Evolutionary conservation across 73 alveolate genomes (phyloP).

Genomic region (Blepharisma stoltei): DNA sequence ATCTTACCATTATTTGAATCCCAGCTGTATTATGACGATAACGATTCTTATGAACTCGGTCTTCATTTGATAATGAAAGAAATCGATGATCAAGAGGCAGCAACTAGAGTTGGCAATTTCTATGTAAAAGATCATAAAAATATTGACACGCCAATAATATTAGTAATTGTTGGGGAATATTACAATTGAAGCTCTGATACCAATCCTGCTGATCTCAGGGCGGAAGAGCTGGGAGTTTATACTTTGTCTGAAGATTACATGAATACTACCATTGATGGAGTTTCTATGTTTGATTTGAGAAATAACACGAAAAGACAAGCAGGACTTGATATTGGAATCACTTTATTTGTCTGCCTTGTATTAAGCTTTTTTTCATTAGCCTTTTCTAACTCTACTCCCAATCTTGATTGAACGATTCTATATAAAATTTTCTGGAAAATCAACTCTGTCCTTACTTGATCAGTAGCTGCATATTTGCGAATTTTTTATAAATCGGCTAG

Average conservation of each 20-base stretch:
- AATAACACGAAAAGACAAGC: not conserved
- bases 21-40: constrained; percentile 40
- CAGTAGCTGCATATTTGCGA: too few species aligned
- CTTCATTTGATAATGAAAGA: not conserved
- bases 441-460: too few species aligned
- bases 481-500: too few species aligned
- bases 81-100: not conserved
- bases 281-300: constrained; percentile 1
- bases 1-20: constrained; percentile 45
- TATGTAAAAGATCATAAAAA: constrained; percentile 1
- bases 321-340: constrained; percentile 40
- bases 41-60: constrained; percentile 36
- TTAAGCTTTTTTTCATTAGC: constrained; percentile 39
- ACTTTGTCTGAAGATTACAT: not conserved
- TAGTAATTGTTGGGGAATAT: not conserved
- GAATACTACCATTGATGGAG: not conserved
- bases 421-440: too few species aligned
- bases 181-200: not conserved
- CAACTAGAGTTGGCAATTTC: not conserved
- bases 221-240: not conserved
- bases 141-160: not conserved
- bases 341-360: constrained; percentile 46
- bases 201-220: constrained; percentile 1
- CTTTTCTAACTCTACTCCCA: constrained; percentile 42
- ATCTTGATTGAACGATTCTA: too few species aligned